phyloP scores from a whole-genome alignment of 1,284 basidiomycete species.

The Cutaneotrichosporon cyanovorans region DNA sequence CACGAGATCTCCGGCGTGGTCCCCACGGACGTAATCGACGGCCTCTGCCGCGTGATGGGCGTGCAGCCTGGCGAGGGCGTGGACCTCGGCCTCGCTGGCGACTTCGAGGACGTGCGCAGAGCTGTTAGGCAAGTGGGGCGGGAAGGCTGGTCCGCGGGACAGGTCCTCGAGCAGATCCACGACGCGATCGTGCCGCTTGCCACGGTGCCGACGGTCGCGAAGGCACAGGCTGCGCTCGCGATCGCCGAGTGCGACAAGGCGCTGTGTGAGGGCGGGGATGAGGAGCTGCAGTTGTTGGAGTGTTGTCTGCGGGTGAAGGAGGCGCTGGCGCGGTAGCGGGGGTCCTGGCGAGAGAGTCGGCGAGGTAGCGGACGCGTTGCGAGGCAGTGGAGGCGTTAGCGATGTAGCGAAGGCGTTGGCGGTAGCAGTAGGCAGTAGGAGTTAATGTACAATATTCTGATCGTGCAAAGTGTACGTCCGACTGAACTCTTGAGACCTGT shows the following conservation, averaged over 20 bases:
- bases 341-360: not conserved
- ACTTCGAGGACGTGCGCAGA: constrained; percentile 63
- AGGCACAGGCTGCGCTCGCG: constrained; percentile 70
- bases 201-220: constrained; percentile 69
- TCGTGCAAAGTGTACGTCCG: too few relatives aligned
- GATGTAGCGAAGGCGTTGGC: not conserved
- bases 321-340: constrained; percentile 47
- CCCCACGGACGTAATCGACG: constrained; percentile 63
- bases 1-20: constrained; percentile 98
- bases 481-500: too few relatives aligned
- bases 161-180: constrained; percentile 87
- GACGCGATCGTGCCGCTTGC: constrained; percentile 80
- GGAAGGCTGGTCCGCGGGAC: constrained; percentile 87
- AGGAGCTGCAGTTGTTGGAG: constrained; percentile 90
- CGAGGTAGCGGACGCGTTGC: not conserved
- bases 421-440: too few relatives aligned
- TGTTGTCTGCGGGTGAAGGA: constrained; percentile 71
- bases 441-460: too few relatives aligned
- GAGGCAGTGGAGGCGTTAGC: not conserved
- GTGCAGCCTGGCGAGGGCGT: constrained; percentile 54
- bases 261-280: constrained; percentile 93
- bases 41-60: constrained; percentile 67
- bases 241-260: constrained; percentile 96
- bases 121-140: constrained; percentile 70
- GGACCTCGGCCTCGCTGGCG: constrained; percentile 52